These are phyloP conservation scores for Lotus japonicus DNA, from an alignment of 306 rosid species.

Conservation along the genomic window DNA sequence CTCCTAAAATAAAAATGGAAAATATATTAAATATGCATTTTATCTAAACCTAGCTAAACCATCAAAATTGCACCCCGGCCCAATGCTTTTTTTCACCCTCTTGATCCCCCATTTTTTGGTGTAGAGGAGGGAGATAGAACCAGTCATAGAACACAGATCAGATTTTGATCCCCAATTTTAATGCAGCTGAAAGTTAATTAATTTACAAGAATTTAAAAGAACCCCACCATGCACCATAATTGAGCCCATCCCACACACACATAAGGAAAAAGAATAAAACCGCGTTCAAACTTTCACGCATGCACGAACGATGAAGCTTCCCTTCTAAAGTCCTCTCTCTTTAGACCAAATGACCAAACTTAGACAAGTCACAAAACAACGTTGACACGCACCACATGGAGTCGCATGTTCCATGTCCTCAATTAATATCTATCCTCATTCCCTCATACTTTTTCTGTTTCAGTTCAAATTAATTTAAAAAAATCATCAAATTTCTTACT, in stretches of 20 bases:
- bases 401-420: background rate
- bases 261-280: background rate
- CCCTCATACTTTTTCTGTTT: no score
- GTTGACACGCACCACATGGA: constrained; percentile 12
- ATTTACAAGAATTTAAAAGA: background rate
- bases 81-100: background rate
- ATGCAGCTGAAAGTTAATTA: background rate
- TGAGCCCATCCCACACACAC: background rate
- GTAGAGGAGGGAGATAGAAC: background rate
- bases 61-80: background rate
- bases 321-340: background rate
- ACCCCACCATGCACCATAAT: background rate
- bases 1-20: constrained; percentile 20
- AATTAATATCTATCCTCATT: background rate
- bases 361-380: background rate
- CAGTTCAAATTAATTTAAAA: no score
- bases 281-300: constrained; percentile 8
- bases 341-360: background rate
- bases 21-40: background rate
- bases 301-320: background rate
- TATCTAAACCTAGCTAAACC: background rate
- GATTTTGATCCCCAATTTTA: background rate
- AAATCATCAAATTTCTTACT: background rate
- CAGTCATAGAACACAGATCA: background rate
- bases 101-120: background rate